Evolutionary conservation across 1,284 basidiomycete species (phyloP), one percentile per base, ranked within the genome.

Genomic region (Tilletia walkeri): DNA sequence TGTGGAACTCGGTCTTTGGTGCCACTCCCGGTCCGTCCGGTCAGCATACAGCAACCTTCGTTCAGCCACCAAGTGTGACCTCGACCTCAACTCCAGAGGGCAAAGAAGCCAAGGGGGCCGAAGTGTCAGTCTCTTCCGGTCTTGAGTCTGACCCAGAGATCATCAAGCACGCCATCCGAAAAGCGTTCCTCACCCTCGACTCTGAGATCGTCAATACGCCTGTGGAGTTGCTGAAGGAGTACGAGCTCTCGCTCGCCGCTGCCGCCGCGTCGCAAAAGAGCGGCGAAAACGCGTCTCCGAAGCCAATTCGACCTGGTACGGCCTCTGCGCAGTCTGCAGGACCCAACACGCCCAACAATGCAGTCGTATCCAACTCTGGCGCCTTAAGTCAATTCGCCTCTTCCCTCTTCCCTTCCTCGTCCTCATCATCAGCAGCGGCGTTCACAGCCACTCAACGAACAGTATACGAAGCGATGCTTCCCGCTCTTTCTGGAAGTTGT

Each of bases 161-260:
- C 63, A 87, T 94, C 18, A 88, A 90, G 47, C 84, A 86, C 41
- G 91, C 92, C 14, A 90, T 95, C 71, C 88, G 91, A 81, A 87
- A 87, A 53, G 92, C 93, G 1, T 95, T 94, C 82, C 86, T 87
- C 0, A 89, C 89, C 68, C 87, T 95, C 45, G 94, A 95, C 83
- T 86, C 86, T 49, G 90, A 94, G 77, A 88, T 95, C 72, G 85
- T 92, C 70, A 89, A 89, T 68, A 89, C 80, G 81, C 93, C 93
- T 0, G 85, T 94, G 24, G 89, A 89, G 39, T 85, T 94, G 59
- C 87, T 95, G 36, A 89, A 85, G 65, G 84, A 84, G 56, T 81
- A 85, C 67, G 81, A 83, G 67, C 78, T 81, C 48, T 81, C 80
- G 66, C 78, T 80, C n/a, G 76, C 77, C 72, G 77, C 90, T 89